Evolutionary conservation across 2,329 filamentous ascomycete genomes (phyloP), one percentile per base, ranked within the genome.

Genomic region (Calonectria crousiana): DNA sequence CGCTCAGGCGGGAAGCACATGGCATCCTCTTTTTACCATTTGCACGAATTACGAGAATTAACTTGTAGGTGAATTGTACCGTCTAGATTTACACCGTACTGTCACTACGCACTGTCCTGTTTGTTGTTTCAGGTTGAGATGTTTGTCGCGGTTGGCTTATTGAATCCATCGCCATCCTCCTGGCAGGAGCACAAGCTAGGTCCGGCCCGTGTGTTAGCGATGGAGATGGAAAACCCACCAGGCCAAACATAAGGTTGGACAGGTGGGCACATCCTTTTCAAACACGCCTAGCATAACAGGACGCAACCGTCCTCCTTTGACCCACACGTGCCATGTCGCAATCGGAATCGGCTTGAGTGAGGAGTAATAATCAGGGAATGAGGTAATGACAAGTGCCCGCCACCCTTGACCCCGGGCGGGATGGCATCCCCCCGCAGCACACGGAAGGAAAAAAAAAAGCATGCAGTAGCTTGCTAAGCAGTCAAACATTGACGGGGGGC

Each of bases 401-500:
- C 36, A 62, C 34, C 56, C 34, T 23, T 53, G 56, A 65, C 58
- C 58, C 34, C 26, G 60, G 60, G 44, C 26, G 44, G 44, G n/a
- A 65, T 32, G 18, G 9, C 34, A 51, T 34, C 32, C 56, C 36
- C 56, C 56, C 11, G 56, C 56, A 62, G 32, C 18, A 65, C 60
- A 65, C 30, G 60, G 41, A 44, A 62, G n/a, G 14, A 26, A 28
- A 30, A 65, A 64, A 66, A 72, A 69, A 73, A 65, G n/a, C 49
- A 66, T 60, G 71, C 66, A 65, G 41, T 49, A 69, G 56, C 32
- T 41, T 28, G 51, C 66, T 36, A 34, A 60, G 41, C 60, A 58
- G 60, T 23, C 51, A 67, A 73, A 60, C 58, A 52, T 69, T 60
- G 49, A 53, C 56, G 36, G 41, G 71, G 66, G 30, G 71, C 49